phyloP scores from a whole-genome alignment of 345 rosid genomes.

The Populus alba region DNA sequence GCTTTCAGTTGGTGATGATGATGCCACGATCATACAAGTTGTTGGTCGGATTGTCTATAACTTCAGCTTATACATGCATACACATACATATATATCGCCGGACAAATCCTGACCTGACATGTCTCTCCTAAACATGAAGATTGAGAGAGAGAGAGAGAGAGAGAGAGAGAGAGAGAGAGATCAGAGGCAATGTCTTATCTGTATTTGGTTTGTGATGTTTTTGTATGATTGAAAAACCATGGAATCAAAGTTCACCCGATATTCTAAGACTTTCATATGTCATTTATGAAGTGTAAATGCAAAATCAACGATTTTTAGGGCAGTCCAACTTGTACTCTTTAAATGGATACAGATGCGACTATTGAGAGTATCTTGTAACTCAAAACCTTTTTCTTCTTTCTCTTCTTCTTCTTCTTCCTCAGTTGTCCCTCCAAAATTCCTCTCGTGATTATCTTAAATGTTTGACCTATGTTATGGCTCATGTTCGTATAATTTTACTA shows the following conservation, averaged over 20 bases:
- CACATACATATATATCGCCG: no score
- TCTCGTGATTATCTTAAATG: slow-evolving; percentile 37
- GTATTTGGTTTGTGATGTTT: slow-evolving; percentile 4
- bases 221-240: slow-evolving; percentile 19
- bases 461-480: slow-evolving; percentile 27
- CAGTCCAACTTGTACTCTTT: slow-evolving; percentile 15
- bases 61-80: not conserved
- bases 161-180: not conserved
- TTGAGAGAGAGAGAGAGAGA: not conserved
- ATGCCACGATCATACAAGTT: not conserved
- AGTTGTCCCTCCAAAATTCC: slow-evolving; percentile 29
- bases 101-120: slow-evolving; percentile 1
- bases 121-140: not conserved
- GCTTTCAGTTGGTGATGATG: not conserved
- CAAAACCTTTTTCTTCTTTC: not conserved
- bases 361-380: slow-evolving; percentile 43
- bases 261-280: slow-evolving; percentile 12
- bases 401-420: slow-evolving; percentile 22
- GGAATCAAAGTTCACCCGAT: slow-evolving; percentile 22
- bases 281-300: not conserved
- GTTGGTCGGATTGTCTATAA: not conserved
- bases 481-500: no score
- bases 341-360: slow-evolving; percentile 34
- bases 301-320: slow-evolving; percentile 11
- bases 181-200: slow-evolving; percentile 1